Percentiles rank a stretch among this genome's conserved stretches.
These are phyloP conservation scores for Termitomyces sp. DNA, from an alignment of 768 basidiomycete genomes.

Conservation along the genomic window DNA sequence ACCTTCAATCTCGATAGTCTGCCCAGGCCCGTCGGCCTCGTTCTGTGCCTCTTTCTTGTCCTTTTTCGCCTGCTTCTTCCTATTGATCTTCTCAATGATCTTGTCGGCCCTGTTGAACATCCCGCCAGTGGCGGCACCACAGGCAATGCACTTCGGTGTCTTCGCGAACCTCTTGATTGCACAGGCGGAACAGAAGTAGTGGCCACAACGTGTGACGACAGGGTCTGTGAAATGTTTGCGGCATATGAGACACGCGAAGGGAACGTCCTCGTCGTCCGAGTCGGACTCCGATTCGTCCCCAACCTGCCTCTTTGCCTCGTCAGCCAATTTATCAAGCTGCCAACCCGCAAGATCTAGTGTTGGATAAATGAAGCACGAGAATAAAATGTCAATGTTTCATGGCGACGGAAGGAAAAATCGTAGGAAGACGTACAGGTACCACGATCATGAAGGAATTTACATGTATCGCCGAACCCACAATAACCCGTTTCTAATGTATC, in stretches of 20 bases:
- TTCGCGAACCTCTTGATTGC: constrained; percentile 93
- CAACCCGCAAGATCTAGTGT: constrained; percentile 87
- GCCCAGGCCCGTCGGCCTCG: constrained; percentile 29
- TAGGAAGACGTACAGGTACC: constrained; percentile 71
- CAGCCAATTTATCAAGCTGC: constrained; percentile 95
- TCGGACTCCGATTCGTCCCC: constrained; percentile 65
- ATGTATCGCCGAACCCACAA: constrained; percentile 98
- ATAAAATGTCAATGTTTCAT: constrained; percentile 5
- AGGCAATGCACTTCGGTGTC: constrained; percentile 94
- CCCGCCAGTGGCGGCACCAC: constrained; percentile 88
- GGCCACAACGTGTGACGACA: constrained; percentile 92
- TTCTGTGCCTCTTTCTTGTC: constrained; percentile 46
- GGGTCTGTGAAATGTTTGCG: constrained; percentile 94
- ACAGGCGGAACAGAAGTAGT: constrained; percentile 94
- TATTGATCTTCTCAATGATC: constrained; percentile 82
- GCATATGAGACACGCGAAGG: constrained; percentile 98
- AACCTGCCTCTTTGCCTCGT: constrained; percentile 60
- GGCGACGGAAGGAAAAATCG: constrained; percentile 2
- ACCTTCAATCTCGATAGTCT: constrained; percentile 60
- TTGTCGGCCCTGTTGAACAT: constrained; percentile 97
- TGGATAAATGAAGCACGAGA: not conserved
- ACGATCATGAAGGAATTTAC: constrained; percentile 98
- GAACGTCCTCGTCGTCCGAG: constrained; percentile 82
- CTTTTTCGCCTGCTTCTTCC: constrained; percentile 59
- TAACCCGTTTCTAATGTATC: constrained; percentile 83